Evolutionary conservation across 2,329 filamentous ascomycete species (phyloP).

Genomic region (Pseudocercospora ulei): DNA sequence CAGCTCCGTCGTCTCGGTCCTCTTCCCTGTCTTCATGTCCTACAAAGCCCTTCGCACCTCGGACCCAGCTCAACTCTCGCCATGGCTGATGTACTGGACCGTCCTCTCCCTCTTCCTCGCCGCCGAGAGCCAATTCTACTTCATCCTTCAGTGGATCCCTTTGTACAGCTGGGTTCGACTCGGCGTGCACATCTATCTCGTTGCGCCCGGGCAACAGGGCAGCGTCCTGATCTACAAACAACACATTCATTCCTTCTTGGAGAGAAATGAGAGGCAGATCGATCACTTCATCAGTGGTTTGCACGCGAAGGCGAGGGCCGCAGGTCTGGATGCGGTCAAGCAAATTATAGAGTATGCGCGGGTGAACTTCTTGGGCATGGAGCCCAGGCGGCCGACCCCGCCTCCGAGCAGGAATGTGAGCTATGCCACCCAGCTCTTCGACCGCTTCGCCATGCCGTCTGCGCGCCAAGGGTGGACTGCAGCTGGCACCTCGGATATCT

Average conservation of each 20-base stretch:
- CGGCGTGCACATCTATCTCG: slow-evolving; percentile 80
- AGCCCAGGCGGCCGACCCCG: slow-evolving; percentile 48
- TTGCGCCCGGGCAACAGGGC: slow-evolving; percentile 94
- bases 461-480: slow-evolving; percentile 47
- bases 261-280: slow-evolving; percentile 76
- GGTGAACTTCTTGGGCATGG: slow-evolving; percentile 68
- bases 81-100: slow-evolving; percentile 99
- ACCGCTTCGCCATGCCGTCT: slow-evolving; percentile 72
- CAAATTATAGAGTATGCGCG: slow-evolving; percentile 49
- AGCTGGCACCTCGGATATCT: slow-evolving; percentile 56
- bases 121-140: slow-evolving; percentile 77
- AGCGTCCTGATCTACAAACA: slow-evolving; percentile 75
- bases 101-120: slow-evolving; percentile 73
- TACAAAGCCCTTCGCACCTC: slow-evolving; percentile 95
- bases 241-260: slow-evolving; percentile 78
- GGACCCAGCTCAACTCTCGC: slow-evolving; percentile 77
- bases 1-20: slow-evolving; percentile 76
- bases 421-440: slow-evolving; percentile 74
- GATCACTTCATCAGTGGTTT: slow-evolving; percentile 76
- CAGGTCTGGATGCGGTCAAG: slow-evolving; percentile 55
- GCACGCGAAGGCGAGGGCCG: slow-evolving; percentile 66
- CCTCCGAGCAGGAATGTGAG: slow-evolving; percentile 41
- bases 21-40: slow-evolving; percentile 92
- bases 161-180: slow-evolving; percentile 91
- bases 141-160: slow-evolving; percentile 81